Evolutionary conservation across 2,329 filamentous ascomycete species (phyloP).

Genomic region (Didymosphaeria variabile): DNA sequence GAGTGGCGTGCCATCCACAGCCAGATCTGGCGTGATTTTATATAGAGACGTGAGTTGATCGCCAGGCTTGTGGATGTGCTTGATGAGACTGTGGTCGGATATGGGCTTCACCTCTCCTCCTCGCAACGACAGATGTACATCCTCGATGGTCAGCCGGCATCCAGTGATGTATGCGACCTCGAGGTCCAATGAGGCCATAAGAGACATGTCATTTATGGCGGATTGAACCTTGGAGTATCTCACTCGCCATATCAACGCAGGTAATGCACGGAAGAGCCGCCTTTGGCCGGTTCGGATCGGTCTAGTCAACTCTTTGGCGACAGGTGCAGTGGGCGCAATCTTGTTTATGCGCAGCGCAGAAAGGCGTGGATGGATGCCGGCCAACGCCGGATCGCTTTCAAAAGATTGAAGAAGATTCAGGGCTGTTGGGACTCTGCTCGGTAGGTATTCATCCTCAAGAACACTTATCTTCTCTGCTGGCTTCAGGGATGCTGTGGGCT

Average conservation of each 20-base stretch:
- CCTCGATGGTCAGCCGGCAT: slow-evolving; percentile 70
- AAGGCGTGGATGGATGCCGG: slow-evolving; percentile 70
- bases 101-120: slow-evolving; percentile 67
- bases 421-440: slow-evolving; percentile 72
- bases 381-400: slow-evolving; percentile 69
- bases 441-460: slow-evolving; percentile 69
- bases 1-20: slow-evolving; percentile 59
- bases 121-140: slow-evolving; percentile 65
- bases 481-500: slow-evolving; percentile 63
- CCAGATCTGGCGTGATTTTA: slow-evolving; percentile 60
- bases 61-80: slow-evolving; percentile 71
- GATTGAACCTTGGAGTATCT: slow-evolving; percentile 74
- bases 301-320: slow-evolving; percentile 66
- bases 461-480: slow-evolving; percentile 58
- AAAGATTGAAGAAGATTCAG: slow-evolving; percentile 83
- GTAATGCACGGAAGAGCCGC: slow-evolving; percentile 70
- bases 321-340: slow-evolving; percentile 72
- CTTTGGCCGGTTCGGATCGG: slow-evolving; percentile 72
- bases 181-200: slow-evolving; percentile 76
- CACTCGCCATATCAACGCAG: slow-evolving; percentile 76
- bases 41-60: slow-evolving; percentile 82
- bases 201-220: slow-evolving; percentile 59
- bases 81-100: slow-evolving; percentile 56
- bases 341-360: slow-evolving; percentile 79
- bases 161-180: slow-evolving; percentile 77